Evolutionary conservation across 2,329 filamentous ascomycete species (phyloP).

Genomic region (Grosmannia clavigera): DNA sequence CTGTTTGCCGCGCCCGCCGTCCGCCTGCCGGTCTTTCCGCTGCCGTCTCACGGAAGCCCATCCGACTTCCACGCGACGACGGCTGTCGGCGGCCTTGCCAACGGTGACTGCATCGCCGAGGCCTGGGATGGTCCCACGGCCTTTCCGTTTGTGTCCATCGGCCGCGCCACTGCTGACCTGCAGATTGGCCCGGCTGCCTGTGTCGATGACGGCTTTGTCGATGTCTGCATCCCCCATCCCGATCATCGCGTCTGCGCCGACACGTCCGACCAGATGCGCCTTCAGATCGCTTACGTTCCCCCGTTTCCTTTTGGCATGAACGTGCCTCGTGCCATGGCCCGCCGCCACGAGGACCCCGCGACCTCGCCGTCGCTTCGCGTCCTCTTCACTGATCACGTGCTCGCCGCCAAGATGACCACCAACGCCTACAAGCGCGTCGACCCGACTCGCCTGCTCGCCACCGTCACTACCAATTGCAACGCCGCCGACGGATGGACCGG

Average conservation of each 20-base stretch:
- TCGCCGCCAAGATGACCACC: conserved; percentile 6
- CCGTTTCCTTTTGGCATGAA: conserved; percentile 41
- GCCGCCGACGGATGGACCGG: conserved; percentile 45
- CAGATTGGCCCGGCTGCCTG: conserved; percentile 22
- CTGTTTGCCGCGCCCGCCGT: conserved; percentile 56
- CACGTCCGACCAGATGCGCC: conserved; percentile 25
- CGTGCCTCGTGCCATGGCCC: conserved; percentile 33
- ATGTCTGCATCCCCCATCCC: conserved; percentile 51
- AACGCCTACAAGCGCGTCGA: conserved; percentile 30
- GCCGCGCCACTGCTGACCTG: conserved; percentile 45
- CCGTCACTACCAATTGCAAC: conserved; percentile 43
- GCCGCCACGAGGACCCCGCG: conserved; percentile 19
- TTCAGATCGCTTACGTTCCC: conserved; percentile 46
- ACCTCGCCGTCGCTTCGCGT: conserved; percentile 21
- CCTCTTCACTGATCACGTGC: conserved; percentile 23
- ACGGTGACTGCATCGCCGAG: conserved; percentile 44
- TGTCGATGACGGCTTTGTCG: conserved; percentile 48
- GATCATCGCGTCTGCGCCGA: conserved; percentile 49
- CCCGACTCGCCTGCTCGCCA: conserved; percentile 38
- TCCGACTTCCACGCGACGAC: conserved; percentile 3
- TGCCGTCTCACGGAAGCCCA: conserved; percentile 48
- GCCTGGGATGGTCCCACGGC: conserved; percentile 40
- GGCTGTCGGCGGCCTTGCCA: conserved; percentile 44
- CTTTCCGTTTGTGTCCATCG: conserved; percentile 44
- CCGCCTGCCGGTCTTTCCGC: conserved; percentile 40